Evolutionary conservation across 2,329 filamentous ascomycete species (phyloP).

Genomic region (Aaosphaeria pasadenensis): DNA sequence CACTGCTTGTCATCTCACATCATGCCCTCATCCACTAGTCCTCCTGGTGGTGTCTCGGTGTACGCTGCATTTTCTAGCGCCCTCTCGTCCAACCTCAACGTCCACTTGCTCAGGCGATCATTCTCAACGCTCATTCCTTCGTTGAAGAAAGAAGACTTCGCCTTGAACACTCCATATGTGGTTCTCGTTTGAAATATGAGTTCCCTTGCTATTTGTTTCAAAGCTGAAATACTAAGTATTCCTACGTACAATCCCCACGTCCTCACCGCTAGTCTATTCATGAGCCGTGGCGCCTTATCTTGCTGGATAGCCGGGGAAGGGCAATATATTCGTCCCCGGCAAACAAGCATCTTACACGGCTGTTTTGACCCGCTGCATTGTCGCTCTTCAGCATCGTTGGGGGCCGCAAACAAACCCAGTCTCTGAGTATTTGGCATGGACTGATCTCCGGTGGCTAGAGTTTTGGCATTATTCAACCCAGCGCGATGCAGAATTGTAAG

Average conservation of each 20-base stretch:
- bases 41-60: constrained; percentile 7
- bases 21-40: neutral
- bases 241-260: neutral
- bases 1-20: neutral
- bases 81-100: constrained; percentile 2
- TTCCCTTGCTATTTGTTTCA: neutral
- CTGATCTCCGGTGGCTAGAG: neutral
- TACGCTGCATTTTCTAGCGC: constrained; percentile 31
- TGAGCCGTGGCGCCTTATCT: constrained; percentile 8
- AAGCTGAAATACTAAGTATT: constrained; percentile 17
- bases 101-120: neutral
- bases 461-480: neutral
- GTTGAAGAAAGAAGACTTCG: neutral
- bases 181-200: neutral
- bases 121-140: constrained; percentile 14
- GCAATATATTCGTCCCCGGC: constrained; percentile 19
- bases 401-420: constrained; percentile 6
- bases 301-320: constrained; percentile 13
- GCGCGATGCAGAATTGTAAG: too few species aligned
- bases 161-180: constrained; percentile 10
- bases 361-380: constrained; percentile 19
- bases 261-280: constrained; percentile 36
- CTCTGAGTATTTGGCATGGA: neutral
- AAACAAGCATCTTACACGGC: constrained; percentile 10
- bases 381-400: constrained; percentile 6